A percentile compares a stretch with the other conserved stretches of the same genome.
These are phyloP conservation scores for Hyaloscypha variabilis DNA, from an alignment of 495 filamentous ascomycete species.

Conservation along the genomic window DNA sequence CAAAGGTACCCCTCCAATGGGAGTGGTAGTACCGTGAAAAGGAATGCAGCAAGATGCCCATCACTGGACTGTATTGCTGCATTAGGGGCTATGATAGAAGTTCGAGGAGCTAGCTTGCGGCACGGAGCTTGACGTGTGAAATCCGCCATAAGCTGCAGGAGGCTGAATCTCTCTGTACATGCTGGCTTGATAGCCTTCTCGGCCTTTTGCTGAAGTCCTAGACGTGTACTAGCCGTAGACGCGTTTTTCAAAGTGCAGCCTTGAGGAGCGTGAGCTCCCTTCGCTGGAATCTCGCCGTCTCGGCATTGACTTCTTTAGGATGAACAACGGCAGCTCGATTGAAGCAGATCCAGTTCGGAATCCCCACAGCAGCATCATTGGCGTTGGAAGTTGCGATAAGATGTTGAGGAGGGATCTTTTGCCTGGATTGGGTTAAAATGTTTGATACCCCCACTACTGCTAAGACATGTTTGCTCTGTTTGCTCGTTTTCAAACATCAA, in stretches of 20 bases:
- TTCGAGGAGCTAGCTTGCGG: not conserved
- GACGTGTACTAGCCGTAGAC: too few species aligned
- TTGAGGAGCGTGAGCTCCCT: too few species aligned
- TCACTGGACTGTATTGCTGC: conserved; percentile 24
- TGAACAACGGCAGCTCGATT: not conserved
- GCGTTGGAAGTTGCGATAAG: not conserved
- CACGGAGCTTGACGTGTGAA: not conserved
- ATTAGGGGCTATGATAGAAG: conserved; percentile 8
- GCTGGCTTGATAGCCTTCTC: not conserved
- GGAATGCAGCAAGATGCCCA: not conserved
- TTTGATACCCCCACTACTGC: not conserved
- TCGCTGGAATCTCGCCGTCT: not conserved
- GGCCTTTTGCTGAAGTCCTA: not conserved
- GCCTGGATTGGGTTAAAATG: not conserved
- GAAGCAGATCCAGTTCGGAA: not conserved
- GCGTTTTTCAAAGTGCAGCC: too few species aligned
- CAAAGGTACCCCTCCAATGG: not conserved
- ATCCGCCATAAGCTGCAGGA: too few species aligned
- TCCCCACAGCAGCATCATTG: not conserved
- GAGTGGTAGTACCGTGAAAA: not conserved
- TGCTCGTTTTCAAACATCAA: too few species aligned
- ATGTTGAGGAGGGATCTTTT: not conserved
- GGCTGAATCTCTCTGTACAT: not conserved
- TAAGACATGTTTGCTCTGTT: not conserved
- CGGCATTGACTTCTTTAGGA: not conserved